These are phyloP conservation scores for Pseudogymnoascus sp. DNA, from an alignment of 2,329 filamentous ascomycete species.

Conservation along the genomic window DNA sequence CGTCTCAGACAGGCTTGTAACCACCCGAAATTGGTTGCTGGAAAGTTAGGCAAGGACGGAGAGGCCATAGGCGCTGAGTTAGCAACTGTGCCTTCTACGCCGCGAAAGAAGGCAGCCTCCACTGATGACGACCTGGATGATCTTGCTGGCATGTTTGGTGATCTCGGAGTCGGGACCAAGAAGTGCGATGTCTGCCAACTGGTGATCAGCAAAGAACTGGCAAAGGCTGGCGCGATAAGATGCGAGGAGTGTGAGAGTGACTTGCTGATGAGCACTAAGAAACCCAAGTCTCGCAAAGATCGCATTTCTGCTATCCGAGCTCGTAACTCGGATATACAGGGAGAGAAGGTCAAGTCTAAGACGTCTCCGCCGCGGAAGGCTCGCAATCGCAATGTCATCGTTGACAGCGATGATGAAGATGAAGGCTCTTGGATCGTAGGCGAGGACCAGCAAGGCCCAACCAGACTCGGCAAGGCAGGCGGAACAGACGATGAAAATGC, in stretches of 20 bases:
- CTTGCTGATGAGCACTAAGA: slow-evolving; percentile 49
- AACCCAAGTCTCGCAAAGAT: slow-evolving; percentile 25
- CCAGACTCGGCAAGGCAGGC: slow-evolving; percentile 68
- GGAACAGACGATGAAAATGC: slow-evolving; percentile 81
- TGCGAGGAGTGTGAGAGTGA: slow-evolving; percentile 72
- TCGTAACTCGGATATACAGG: slow-evolving; percentile 28
- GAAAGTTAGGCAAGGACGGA: slow-evolving; percentile 77
- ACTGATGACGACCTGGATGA: slow-evolving; percentile 64
- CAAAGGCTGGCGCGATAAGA: slow-evolving; percentile 39
- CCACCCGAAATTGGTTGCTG: slow-evolving; percentile 79
- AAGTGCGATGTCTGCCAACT: slow-evolving; percentile 29
- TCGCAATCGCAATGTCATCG: slow-evolving; percentile 47
- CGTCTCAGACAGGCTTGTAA: slow-evolving; percentile 90
- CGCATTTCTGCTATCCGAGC: slow-evolving; percentile 20
- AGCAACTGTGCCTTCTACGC: background rate
- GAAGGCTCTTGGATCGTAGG: slow-evolving; percentile 73
- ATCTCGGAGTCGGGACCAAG: slow-evolving; percentile 48
- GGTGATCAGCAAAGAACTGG: slow-evolving; percentile 23
- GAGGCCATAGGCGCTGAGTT: slow-evolving; percentile 65
- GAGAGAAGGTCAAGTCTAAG: slow-evolving; percentile 19
- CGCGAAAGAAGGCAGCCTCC: slow-evolving; percentile 38
- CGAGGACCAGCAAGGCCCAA: slow-evolving; percentile 51
- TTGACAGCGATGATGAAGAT: slow-evolving; percentile 59
- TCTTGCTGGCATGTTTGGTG: slow-evolving; percentile 78
- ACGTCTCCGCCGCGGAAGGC: slow-evolving; percentile 39